A percentile compares a stretch with the other conserved stretches of the same genome.
These are phyloP conservation scores for Diutina scorzettiae DNA, from an alignment of 1,139 yeast genomes.

Conservation along the genomic window DNA sequence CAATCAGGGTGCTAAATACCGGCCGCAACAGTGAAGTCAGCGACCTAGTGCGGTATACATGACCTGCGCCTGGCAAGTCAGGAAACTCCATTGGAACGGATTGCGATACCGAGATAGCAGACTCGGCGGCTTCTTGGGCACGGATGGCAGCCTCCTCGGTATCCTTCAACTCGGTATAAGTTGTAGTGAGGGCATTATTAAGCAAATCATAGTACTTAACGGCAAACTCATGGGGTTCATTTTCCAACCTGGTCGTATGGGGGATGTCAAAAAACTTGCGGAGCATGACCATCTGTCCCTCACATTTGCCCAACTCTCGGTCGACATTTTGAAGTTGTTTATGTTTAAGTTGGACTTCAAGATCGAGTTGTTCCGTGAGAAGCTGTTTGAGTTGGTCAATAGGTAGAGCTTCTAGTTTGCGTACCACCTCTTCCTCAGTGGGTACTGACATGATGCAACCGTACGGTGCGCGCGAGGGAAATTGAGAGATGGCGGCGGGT, in stretches of 20 bases:
- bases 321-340: conserved; percentile 48
- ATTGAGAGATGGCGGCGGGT: too few species aligned
- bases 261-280: conserved; percentile 43
- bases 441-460: conserved; percentile 1
- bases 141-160: neutral
- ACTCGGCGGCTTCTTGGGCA: conserved; percentile 8
- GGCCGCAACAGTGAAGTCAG: conserved; percentile 41
- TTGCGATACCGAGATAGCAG: conserved; percentile 7
- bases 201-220: conserved; percentile 31
- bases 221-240: conserved; percentile 41
- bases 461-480: too few species aligned
- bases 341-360: conserved; percentile 62
- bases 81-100: conserved; percentile 7
- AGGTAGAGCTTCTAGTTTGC: neutral
- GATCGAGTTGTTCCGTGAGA: conserved; percentile 34
- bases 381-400: conserved; percentile 2
- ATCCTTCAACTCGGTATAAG: conserved; percentile 16
- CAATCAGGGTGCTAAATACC: conserved; percentile 11
- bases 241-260: conserved; percentile 19
- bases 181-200: conserved; percentile 23
- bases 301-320: conserved; percentile 53
- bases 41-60: conserved; percentile 35
- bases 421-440: neutral
- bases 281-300: conserved; percentile 44
- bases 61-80: conserved; percentile 10